Evolutionary conservation across 2,329 filamentous ascomycete species (phyloP).

Genomic region (Colletotrichum aenigma): DNA sequence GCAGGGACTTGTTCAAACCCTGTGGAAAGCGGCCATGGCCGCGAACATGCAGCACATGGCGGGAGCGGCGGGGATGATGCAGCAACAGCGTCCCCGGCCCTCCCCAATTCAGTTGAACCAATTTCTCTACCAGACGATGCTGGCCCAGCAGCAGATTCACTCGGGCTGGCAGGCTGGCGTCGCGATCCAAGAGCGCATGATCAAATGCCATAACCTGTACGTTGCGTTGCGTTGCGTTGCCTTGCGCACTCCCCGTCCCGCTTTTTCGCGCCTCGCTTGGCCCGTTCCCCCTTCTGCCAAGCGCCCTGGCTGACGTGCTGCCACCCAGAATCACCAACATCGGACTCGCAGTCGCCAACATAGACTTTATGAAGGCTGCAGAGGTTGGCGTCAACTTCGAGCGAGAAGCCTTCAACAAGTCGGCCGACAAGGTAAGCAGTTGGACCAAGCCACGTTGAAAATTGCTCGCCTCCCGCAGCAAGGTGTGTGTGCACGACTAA

Average conservation of each 20-base stretch:
- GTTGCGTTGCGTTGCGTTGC: constrained; percentile 15
- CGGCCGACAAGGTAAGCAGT: constrained; percentile 51
- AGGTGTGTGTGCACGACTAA: background rate
- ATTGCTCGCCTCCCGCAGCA: constrained; percentile 16
- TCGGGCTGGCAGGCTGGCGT: constrained; percentile 45
- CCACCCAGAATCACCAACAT: constrained; percentile 54
- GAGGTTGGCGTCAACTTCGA: constrained; percentile 51
- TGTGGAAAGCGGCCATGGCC: constrained; percentile 57
- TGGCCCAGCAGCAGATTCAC: constrained; percentile 34
- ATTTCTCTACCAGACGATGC: constrained; percentile 44
- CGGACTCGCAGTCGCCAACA: constrained; percentile 45
- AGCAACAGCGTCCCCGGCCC: constrained; percentile 41
- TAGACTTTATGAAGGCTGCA: constrained; percentile 46
- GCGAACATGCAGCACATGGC: constrained; percentile 64
- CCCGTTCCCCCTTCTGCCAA: background rate
- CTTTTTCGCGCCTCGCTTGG: background rate
- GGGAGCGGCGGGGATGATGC: constrained; percentile 49
- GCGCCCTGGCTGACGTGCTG: constrained; percentile 10
- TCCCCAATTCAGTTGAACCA: constrained; percentile 36
- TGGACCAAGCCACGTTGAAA: background rate
- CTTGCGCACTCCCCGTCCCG: background rate
- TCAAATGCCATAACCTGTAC: constrained; percentile 48
- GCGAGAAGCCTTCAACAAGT: constrained; percentile 48
- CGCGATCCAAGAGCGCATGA: constrained; percentile 42
- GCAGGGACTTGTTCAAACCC: constrained; percentile 17